These are phyloP conservation scores for Ceratocystis alfenasii DNA, from an alignment of 2,329 filamentous ascomycete species.

Conservation along the genomic window DNA sequence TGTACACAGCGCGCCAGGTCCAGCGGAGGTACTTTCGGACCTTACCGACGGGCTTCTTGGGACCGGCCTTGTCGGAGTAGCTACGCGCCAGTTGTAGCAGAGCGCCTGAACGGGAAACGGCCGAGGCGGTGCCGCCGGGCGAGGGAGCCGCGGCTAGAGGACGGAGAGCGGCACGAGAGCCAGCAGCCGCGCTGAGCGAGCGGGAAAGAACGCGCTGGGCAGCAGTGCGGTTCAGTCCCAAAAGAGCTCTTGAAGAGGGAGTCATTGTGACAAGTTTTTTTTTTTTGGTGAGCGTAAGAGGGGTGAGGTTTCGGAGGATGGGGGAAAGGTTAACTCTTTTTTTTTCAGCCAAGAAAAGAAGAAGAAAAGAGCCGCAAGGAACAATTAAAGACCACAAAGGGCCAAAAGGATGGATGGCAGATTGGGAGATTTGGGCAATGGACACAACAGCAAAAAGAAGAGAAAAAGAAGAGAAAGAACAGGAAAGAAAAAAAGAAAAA, in stretches of 20 bases:
- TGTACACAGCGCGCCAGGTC: constrained; percentile 71
- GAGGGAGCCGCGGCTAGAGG: constrained; percentile 27
- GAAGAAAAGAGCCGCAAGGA: constrained; percentile 24
- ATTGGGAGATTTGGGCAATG: constrained; percentile 16
- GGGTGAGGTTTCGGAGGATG: constrained; percentile 17
- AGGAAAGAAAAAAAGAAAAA: constrained; percentile 11
- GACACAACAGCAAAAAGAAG: constrained; percentile 11
- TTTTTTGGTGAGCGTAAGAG: not conserved
- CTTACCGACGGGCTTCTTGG: constrained; percentile 42
- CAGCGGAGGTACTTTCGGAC: constrained; percentile 61
- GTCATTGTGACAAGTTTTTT: constrained; percentile 30
- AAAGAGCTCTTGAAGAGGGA: constrained; percentile 36
- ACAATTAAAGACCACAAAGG: constrained; percentile 16
- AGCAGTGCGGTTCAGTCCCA: constrained; percentile 25
- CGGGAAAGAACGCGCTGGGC: constrained; percentile 22
- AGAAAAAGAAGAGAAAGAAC: not conserved
- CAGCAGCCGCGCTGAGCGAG: constrained; percentile 16
- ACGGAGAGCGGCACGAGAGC: constrained; percentile 23
- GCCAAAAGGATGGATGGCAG: constrained; percentile 6
- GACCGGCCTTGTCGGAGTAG: constrained; percentile 40
- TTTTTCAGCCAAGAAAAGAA: constrained; percentile 20
- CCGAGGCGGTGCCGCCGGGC: constrained; percentile 24
- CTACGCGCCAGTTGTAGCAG: constrained; percentile 24
- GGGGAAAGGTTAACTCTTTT: constrained; percentile 16
- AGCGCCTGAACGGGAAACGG: constrained; percentile 23